Conservation (phyloP, 176 grass and related monocot species). For the Eleusine coracana region DNA sequence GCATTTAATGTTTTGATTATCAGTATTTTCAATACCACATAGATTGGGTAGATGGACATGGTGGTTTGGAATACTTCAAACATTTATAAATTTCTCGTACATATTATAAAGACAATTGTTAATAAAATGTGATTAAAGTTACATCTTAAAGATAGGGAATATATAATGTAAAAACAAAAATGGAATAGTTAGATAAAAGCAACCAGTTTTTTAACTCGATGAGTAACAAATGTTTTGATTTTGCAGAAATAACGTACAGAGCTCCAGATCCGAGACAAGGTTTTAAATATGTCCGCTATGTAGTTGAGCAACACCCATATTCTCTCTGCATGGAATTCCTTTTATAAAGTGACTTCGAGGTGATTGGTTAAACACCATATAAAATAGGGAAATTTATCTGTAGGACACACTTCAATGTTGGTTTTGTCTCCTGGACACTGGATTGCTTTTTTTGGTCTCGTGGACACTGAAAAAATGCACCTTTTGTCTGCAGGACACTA, state of each 20-base stretch:
- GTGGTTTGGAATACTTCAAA: neutral
- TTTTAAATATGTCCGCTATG: constrained; percentile 82
- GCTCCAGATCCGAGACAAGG: constrained; percentile 82
- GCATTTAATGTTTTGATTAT: neutral
- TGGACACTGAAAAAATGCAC: too few relatives aligned
- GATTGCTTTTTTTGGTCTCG: too few relatives aligned
- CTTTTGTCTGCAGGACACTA: too few relatives aligned
- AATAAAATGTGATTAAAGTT: neutral
- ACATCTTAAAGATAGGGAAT: neutral
- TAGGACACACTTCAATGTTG: too few relatives aligned
- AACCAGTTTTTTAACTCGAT: neutral
- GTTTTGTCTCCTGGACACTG: too few relatives aligned
- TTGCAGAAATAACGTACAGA: constrained; percentile 89
- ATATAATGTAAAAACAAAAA: neutral
- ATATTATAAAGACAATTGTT: neutral
- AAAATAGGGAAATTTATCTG: too few relatives aligned
- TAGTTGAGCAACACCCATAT: constrained; percentile 82
- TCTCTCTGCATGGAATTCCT: constrained; percentile 89
- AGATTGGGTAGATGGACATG: neutral
- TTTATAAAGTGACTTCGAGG: constrained; percentile 92
- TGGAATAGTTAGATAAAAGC: too few relatives aligned
- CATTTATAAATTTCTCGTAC: neutral
- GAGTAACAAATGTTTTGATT: constrained; percentile 34
- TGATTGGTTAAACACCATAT: constrained; percentile 33
- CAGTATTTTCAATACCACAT: neutral